Base-by-base conservation (phyloP, 1,284 basidiomycete species). In the Boletus holoroseus region DNA sequence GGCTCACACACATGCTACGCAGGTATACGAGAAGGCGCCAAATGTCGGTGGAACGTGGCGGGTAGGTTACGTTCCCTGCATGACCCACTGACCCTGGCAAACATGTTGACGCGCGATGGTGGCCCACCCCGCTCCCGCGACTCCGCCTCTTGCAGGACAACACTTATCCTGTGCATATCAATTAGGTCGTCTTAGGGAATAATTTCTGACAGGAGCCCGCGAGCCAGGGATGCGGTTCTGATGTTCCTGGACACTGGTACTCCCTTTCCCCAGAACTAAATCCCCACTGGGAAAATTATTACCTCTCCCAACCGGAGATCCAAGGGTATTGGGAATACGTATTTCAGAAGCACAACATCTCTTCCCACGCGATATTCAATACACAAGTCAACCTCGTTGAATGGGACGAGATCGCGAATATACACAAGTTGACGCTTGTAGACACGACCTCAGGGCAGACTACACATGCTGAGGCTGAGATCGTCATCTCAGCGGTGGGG, bases 181-280 rank as follows among this genome's bases (percentile, higher is more conserved):
- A 28, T 20, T 2, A n/a, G 24, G 18, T 26, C 24, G 16, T 46
- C 20, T 12, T 4, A 0, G 16, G 13, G 7, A 13, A 24, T 32
- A 11, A 12, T 4, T 13, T 56, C 30, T 22, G 35, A 44, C 34
- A 6, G 24, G 28, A 26, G n/a, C 16, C 9, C 15, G 35, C 26
- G 36, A 12, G 12, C 6, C 31, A 79, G 73, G 77, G 78, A 13
- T 80, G 79, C 53, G 76, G 76, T 8, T 77, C 74, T 20, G 77
- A 82, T 56, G 68, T 79, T 22, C 71, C 76, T 11, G 76, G 64
- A 7, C 79, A 79, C 57, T 78, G 77, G 74, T 81, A 81, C 59
- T 76, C 73, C 39, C 72, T 81, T 40, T 83, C 81, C 6, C 72
- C 73, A 9, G 76, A 79, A 34, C 68, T 73, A 28, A 80, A 81